These are phyloP conservation scores for Lentinula boryana DNA, from an alignment of 768 basidiomycete species.

Conservation along the genomic window DNA sequence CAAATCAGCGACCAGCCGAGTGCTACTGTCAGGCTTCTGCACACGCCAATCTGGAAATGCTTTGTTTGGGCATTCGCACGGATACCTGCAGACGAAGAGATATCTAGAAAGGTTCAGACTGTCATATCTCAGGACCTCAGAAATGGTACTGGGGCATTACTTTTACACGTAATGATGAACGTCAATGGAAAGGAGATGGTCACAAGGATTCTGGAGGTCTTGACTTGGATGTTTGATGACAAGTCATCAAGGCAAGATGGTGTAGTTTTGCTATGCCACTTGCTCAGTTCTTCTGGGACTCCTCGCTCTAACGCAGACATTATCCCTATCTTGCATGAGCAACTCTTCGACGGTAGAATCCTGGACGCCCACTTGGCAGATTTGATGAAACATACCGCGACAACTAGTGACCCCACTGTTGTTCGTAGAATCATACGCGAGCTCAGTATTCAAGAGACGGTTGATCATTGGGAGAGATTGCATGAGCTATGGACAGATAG, in stretches of 20 bases:
- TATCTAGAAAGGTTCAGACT: conserved; percentile 20
- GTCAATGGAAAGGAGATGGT: not conserved
- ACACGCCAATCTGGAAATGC: conserved; percentile 44
- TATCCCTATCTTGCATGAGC: conserved; percentile 14
- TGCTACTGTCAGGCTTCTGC: conserved; percentile 28
- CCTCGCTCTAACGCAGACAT: not conserved
- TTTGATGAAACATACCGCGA: conserved; percentile 17
- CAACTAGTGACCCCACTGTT: conserved; percentile 14
- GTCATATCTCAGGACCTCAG: conserved; percentile 41
- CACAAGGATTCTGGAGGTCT: conserved; percentile 1
- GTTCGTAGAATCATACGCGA: conserved; percentile 25
- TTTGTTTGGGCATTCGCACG: conserved; percentile 52
- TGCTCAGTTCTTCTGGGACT: not conserved
- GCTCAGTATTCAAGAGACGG: conserved; percentile 33
- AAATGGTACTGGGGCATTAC: conserved; percentile 34
- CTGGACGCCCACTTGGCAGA: conserved; percentile 18
- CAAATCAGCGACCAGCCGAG: conserved; percentile 26
- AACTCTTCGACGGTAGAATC: conserved; percentile 43
- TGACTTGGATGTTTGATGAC: conserved; percentile 8
- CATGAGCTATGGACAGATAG: conserved; percentile 30
- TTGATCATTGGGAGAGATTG: conserved; percentile 30
- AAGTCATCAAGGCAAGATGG: not conserved
- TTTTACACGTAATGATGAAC: conserved; percentile 23
- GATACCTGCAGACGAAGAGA: conserved; percentile 19
- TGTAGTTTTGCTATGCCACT: not conserved